A percentile compares a stretch with the other conserved stretches of the same genome.
Evolutionary conservation across 1,139 yeast species (phyloP).

Genomic region (Taphrina communis): DNA sequence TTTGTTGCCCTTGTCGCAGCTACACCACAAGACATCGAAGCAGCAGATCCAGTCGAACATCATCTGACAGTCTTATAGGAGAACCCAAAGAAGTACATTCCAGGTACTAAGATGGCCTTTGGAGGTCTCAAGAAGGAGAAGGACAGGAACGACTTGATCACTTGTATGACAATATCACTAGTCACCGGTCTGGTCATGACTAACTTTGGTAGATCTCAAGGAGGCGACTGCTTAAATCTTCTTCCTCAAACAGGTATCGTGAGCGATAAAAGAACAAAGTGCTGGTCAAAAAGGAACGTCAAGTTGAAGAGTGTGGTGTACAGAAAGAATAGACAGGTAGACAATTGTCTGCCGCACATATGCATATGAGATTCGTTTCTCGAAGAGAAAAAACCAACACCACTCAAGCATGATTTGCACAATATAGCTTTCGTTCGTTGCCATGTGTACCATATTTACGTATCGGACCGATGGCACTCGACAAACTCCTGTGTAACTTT

Average conservation of each 20-base stretch:
- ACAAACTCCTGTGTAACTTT: no score
- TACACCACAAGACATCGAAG: no score
- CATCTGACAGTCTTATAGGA: constrained; percentile 53
- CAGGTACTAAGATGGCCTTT: constrained; percentile 99
- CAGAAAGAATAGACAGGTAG: constrained; percentile 14
- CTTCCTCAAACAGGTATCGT: no score
- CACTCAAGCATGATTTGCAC: not conserved
- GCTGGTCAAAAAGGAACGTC: not conserved
- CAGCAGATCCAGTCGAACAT: not conserved
- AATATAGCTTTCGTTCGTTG: no score
- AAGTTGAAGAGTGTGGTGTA: constrained; percentile 3
- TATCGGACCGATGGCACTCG: no score
- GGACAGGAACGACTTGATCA: constrained; percentile 95
- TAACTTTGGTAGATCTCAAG: constrained; percentile 27
- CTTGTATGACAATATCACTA: constrained; percentile 59
- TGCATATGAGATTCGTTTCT: not conserved
- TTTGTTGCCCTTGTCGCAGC: no score
- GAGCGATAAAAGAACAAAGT: not conserved
- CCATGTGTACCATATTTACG: no score
- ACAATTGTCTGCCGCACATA: not conserved
- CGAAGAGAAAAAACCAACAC: not conserved
- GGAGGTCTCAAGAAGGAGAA: constrained; percentile 99
- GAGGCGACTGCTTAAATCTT: constrained; percentile 38
- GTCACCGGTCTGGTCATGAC: not conserved
- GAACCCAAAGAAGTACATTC: constrained; percentile 99